Base-by-base conservation (phyloP, 2,329 filamentous ascomycete species). In the Escovopsis sp. region DNA sequence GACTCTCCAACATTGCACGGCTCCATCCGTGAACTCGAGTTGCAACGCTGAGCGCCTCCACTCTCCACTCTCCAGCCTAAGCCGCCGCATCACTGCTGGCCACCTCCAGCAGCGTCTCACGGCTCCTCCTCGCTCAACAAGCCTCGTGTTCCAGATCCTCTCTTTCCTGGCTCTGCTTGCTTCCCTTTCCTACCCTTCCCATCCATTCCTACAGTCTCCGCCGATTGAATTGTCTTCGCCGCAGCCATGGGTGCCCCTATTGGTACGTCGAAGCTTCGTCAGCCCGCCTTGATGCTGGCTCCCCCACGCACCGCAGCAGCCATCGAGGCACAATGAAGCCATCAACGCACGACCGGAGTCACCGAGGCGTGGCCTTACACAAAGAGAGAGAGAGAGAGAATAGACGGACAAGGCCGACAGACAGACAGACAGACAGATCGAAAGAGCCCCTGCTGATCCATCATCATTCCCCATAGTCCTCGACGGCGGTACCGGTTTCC, bases 401-500 rank as follows among this genome's bases (percentile, higher is more conserved):
- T n/a, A n/a, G n/a, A n/a, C n/a, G n/a, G n/a, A n/a, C n/a, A n/a
- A n/a, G n/a, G n/a, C n/a, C n/a, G n/a, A 30, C 26, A 30, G 9
- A 30, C 8, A 30, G 28, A 11, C 8, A 11, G 28, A 8, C 8
- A 30, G 28, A 11, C 8, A 30, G 7, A 8, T 7, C 28, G 28
- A 11, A 8, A 30, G 28, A 30, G 28, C 28, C 28, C 8, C 6
- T 30, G 11, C 28, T 30, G 28, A 30, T 11, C 8, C 4, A 30
- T 43, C 44, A 44, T 33, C 23, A 32, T 35, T 43, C 41, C 41
- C 42, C 44, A 32, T 52, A 96, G 91, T 98, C 62, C 89, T 98
- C 75, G 91, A 98, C 74, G 91, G 91, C 75, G 91, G 91, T 67
- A 98, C 91, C 62, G 91, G 91, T 67, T 98, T 98, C 75, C 82